Evolutionary conservation across 1,284 basidiomycete genomes (phyloP).

Genomic region (Cutaneotrichosporon sp.): DNA sequence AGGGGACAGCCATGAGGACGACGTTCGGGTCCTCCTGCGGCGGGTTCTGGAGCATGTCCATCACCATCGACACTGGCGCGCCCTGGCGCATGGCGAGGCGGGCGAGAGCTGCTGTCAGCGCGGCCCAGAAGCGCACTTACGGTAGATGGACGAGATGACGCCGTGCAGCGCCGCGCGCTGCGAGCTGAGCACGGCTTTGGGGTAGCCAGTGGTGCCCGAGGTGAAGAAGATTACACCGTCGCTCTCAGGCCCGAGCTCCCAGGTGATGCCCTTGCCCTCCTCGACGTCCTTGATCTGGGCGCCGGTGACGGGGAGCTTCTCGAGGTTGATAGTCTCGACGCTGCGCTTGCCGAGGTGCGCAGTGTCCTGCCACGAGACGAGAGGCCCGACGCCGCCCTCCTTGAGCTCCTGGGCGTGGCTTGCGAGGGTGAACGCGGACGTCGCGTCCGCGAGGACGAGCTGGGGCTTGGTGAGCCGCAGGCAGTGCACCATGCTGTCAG

Average conservation of each 20-base stretch:
- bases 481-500: conserved; percentile 34
- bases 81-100: conserved; percentile 17
- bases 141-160: background rate
- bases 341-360: conserved; percentile 11
- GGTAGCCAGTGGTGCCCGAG: conserved; percentile 23
- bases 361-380: conserved; percentile 13
- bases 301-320: background rate
- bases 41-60: conserved; percentile 2
- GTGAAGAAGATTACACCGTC: conserved; percentile 51
- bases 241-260: conserved; percentile 36
- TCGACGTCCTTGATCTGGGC: conserved; percentile 7
- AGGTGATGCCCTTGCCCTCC: conserved; percentile 18
- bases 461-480: conserved; percentile 33
- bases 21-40: background rate
- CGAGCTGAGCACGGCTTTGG: conserved; percentile 47
- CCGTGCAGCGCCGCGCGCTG: conserved; percentile 27
- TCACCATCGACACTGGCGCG: background rate
- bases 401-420: background rate
- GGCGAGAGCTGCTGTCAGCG: conserved; percentile 31
- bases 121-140: conserved; percentile 22
- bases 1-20: conserved; percentile 41
- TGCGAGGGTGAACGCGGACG: conserved; percentile 30
- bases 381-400: conserved; percentile 12
- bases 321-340: background rate
- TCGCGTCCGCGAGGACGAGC: conserved; percentile 38